These are phyloP conservation scores for Colletotrichum tabaci DNA, from an alignment of 2,329 filamentous ascomycete genomes.

Conservation along the genomic window DNA sequence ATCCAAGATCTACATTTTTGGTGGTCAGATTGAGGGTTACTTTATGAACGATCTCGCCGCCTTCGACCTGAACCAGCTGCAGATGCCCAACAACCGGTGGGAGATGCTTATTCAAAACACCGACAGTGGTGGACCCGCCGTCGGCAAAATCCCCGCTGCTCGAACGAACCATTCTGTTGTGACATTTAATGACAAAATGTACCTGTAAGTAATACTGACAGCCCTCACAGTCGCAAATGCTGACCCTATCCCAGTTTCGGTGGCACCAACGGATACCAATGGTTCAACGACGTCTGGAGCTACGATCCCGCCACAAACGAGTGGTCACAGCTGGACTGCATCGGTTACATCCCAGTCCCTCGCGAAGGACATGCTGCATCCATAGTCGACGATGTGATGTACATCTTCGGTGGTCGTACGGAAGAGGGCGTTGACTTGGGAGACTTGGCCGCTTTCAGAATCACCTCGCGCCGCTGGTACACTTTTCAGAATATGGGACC, in stretches of 20 bases:
- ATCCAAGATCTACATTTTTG: conserved; percentile 97
- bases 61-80: conserved; percentile 95
- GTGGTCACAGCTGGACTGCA: conserved; percentile 94
- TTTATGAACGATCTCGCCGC: conserved; percentile 98
- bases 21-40: conserved; percentile 95
- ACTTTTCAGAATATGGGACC: conserved; percentile 99
- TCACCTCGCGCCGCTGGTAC: conserved; percentile 91
- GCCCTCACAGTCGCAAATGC: background rate
- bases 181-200: conserved; percentile 93
- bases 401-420: conserved; percentile 96
- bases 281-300: conserved; percentile 99
- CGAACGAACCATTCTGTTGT: conserved; percentile 96
- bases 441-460: conserved; percentile 85
- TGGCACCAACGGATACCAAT: conserved; percentile 93
- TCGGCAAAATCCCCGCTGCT: conserved; percentile 81
- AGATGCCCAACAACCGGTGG: conserved; percentile 93
- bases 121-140: conserved; percentile 71
- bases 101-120: conserved; percentile 88
- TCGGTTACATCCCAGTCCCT: conserved; percentile 95
- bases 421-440: conserved; percentile 94
- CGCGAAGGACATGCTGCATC: conserved; percentile 95
- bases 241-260: conserved; percentile 78
- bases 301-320: conserved; percentile 88
- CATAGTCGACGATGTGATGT: conserved; percentile 98
- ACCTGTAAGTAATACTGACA: conserved; percentile 75